Evolutionary conservation across 495 filamentous ascomycete genomes (phyloP).

Genomic region (Friedmanniomyces endolithicus): DNA sequence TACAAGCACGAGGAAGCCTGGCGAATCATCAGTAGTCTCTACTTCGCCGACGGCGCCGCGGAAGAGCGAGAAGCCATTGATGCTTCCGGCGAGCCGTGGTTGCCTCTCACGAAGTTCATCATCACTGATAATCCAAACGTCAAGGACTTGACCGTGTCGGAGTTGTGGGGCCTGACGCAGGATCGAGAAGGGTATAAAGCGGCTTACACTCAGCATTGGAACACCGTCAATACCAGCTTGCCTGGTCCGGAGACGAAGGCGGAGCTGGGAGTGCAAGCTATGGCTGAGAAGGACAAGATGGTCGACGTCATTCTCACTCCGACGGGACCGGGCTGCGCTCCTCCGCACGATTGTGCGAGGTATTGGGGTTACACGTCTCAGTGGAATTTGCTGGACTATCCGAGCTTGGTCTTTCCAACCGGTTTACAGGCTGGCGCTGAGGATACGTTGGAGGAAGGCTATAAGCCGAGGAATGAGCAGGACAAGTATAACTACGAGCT

Average conservation of each 20-base stretch:
- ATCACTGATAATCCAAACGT: slow-evolving; percentile 38
- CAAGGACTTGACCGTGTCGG: slow-evolving; percentile 32
- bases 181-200: slow-evolving; percentile 11
- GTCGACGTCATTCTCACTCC: slow-evolving; percentile 50
- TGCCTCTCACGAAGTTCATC: slow-evolving; percentile 39
- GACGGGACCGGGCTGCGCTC: slow-evolving; percentile 11
- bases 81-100: slow-evolving; percentile 21
- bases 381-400: slow-evolving; percentile 19
- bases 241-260: slow-evolving; percentile 6
- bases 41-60: slow-evolving; percentile 16
- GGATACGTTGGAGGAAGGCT: slow-evolving; percentile 26
- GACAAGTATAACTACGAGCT: slow-evolving; percentile 34
- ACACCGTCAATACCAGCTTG: slow-evolving; percentile 2
- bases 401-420: slow-evolving; percentile 13
- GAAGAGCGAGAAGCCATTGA: slow-evolving; percentile 10
- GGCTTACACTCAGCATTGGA: slow-evolving; percentile 12
- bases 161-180: slow-evolving; percentile 43
- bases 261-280: neutral
- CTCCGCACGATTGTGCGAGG: slow-evolving; percentile 3
- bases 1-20: slow-evolving; percentile 28
- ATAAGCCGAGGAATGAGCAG: slow-evolving; percentile 28
- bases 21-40: slow-evolving; percentile 9
- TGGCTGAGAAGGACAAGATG: slow-evolving; percentile 3
- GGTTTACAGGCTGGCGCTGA: slow-evolving; percentile 39
- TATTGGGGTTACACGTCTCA: slow-evolving; percentile 14